Evolutionary conservation across 164 flowering plant genomes (phyloP), one percentile per base, ranked within the genome.

Genomic region (Nymphaea thermarum): DNA sequence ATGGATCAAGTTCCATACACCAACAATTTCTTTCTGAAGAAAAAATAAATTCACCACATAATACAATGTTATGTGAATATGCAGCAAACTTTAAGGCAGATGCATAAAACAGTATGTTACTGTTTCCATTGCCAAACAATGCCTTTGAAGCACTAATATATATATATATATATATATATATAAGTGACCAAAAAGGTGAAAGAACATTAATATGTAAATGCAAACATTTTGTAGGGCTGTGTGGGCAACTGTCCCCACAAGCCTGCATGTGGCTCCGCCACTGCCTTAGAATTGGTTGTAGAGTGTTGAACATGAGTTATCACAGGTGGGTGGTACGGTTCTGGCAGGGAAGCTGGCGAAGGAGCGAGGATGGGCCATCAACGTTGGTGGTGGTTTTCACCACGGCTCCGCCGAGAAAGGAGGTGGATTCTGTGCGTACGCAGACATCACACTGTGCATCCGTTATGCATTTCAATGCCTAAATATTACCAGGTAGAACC

Each of bases 331-430:
- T 44, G 99, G 99, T 25, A 87, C 89, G 45, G 83, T 91, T 73
- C 74, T 94, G 81, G 97, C 93, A 70, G 93, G 87, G 66, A 91
- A 91, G 76, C 86, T 94, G 64, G 99, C 99, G 64, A 88, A 83
- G 75, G 97, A 94, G 75, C 77, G 87, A 69, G 97, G 97, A 63
- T 91, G 98, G 97, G 97, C 97, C 59, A 90, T 94, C 45, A 94
- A 94, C 77, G 85, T 90, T 59, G 99, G 99, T 69, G 99, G 99
- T 66, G 99, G 99, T 3, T 94, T 94, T 70, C 99, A 94, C 84
- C 99, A 94, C 68, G 91, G 99, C 78, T 91, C 83, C 69, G 85
- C 79, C 60, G 87, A 78, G n/a, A 76, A 75, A 16, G 99, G 98
- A 70, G 92, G 99, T 66, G 99, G 97, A 74, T 94, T 94, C 76